Base-by-base conservation (phyloP, 2,329 filamentous ascomycete species). In the Penicillium sp. region DNA sequence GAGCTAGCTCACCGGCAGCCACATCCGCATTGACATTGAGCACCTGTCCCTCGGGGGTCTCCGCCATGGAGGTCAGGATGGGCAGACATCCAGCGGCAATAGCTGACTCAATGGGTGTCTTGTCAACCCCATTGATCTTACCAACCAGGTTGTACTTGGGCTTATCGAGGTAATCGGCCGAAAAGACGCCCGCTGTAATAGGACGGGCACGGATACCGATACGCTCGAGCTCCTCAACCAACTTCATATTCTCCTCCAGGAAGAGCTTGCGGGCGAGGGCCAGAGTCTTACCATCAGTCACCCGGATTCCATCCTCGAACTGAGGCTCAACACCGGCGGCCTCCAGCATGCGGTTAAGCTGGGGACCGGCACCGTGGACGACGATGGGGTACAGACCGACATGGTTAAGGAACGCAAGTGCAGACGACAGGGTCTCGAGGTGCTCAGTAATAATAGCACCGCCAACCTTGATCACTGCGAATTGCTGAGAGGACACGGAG, bases 21-120 rank as follows among this genome's bases (percentile, higher is more conserved):
- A 97, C 93, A 75, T 99, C 94, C 35, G 94, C 94, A 69, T 99
- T 99, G 73, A 99, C 94, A 70, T 99, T 99, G 61, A 99, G 82
- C 49, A 97, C 87, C 74, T 93, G 91, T 9, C 94, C 94, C 61
- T 96, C 91, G 44, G 87, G 82, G 22, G 89, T 92, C 80, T 97
- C 93, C 10, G 93, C 94, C 88, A 97, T 96, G 59, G 92, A 97
- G 22, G 92, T 97, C 64, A 99, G 80, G 60, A 99, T 90, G 25
- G 94, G 94, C 28, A 99, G 83, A 70, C 93, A 96, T 53, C 93
- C 90, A 68, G 94, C 88, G 75, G 89, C 87, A 62, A 99, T 96
- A 37, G 91, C 91, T 50, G 89, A 88, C 79, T 97, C 89, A 67
- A 99, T 96, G 31, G 91, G 89, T 60, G 85, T 84, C 73, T 90